A percentile compares a stretch with the other conserved stretches of the same genome.
These are phyloP conservation scores for Gaertneriomyces sp. DNA, from an alignment of 192 early-diverging fungal genomes.

Conservation along the genomic window DNA sequence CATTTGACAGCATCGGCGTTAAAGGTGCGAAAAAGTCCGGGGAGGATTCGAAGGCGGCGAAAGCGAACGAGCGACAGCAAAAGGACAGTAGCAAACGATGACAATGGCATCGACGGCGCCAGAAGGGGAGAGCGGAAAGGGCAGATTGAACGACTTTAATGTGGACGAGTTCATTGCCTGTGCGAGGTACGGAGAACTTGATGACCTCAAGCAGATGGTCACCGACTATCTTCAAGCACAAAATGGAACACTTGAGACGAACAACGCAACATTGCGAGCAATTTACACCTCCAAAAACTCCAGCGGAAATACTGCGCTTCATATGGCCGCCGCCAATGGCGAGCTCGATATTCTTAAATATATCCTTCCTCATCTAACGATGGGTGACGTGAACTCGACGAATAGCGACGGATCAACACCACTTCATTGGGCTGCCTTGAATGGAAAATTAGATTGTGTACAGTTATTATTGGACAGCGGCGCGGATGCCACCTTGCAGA, in stretches of 20 bases:
- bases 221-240: slow-evolving; percentile 9
- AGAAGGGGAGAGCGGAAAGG: too few relatives aligned
- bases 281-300: slow-evolving; percentile 14
- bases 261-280: slow-evolving; percentile 30
- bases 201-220: slow-evolving; percentile 56
- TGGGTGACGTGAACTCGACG: slow-evolving; percentile 21
- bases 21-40: too few relatives aligned
- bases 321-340: slow-evolving; percentile 80
- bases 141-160: slow-evolving; percentile 20
- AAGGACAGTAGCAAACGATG: too few relatives aligned
- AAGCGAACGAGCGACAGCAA: too few relatives aligned
- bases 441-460: slow-evolving; percentile 69
- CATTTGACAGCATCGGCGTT: too few relatives aligned
- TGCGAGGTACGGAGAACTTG: slow-evolving; percentile 72
- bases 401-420: slow-evolving; percentile 50
- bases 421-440: slow-evolving; percentile 82
- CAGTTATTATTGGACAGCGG: slow-evolving; percentile 58
- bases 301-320: slow-evolving; percentile 62
- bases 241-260: slow-evolving; percentile 18
- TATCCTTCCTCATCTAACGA: slow-evolving; percentile 31
- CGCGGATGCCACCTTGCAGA: slow-evolving; percentile 45
- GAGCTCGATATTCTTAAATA: slow-evolving; percentile 54
- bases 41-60: too few relatives aligned
- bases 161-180: slow-evolving; percentile 61
- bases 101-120: too few relatives aligned